phyloP scores from a whole-genome alignment of 2,329 filamentous ascomycete species.

The Emergomyces africanus region DNA sequence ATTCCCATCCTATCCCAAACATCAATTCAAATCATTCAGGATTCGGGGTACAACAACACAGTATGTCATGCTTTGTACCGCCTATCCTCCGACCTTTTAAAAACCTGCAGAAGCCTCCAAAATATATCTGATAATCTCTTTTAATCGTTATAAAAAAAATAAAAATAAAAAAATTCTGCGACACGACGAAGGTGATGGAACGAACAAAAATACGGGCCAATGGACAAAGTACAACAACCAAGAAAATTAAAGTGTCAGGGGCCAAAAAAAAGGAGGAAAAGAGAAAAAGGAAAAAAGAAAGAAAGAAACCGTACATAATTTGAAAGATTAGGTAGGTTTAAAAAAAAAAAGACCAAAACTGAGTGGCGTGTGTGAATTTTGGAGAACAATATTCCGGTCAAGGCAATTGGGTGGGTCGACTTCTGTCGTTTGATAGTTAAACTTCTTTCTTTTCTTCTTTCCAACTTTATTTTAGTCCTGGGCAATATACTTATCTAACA shows the following conservation, averaged over 20 bases:
- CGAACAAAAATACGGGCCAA: neutral
- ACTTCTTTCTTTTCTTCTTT: neutral
- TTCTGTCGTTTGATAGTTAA: neutral
- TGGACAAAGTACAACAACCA: neutral
- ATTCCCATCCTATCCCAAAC: neutral
- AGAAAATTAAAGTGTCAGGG: neutral
- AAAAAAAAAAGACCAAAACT: too few relatives aligned
- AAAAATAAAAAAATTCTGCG: too few relatives aligned
- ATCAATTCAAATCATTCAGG: neutral
- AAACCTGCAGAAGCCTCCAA: neutral
- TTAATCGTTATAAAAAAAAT: neutral
- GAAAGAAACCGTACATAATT: neutral
- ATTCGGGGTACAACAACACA: neutral
- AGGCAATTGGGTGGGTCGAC: neutral
- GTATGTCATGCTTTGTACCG: neutral
- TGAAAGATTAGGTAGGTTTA: neutral
- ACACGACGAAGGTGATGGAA: neutral
- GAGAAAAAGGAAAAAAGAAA: neutral
- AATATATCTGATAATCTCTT: neutral
- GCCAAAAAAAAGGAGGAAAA: neutral
- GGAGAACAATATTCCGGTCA: neutral
- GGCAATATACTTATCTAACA: constrained; percentile 7
- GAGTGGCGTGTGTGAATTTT: neutral
- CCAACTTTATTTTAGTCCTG: neutral
- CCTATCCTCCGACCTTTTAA: neutral